phyloP scores from a whole-genome alignment of 805 yeast species.

The Suhomyces xylopsoci region DNA sequence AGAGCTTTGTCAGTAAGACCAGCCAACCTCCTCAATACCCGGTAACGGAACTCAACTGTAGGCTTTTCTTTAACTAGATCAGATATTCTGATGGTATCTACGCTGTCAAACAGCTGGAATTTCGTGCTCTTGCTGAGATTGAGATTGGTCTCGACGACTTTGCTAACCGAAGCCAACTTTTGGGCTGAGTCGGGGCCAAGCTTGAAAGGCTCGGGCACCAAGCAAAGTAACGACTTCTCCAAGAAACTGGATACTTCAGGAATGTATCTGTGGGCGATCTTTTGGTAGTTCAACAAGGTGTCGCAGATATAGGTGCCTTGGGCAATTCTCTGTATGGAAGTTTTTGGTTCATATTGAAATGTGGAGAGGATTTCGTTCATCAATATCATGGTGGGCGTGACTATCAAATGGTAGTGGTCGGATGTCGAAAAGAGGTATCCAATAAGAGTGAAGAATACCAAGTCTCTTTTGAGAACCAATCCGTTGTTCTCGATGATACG shows the following conservation, averaged over 20 bases:
- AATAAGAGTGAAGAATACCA: conserved; percentile 64
- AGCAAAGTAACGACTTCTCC: conserved; percentile 46
- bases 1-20: conserved; percentile 29
- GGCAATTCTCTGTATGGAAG: conserved; percentile 41
- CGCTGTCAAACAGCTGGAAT: conserved; percentile 7
- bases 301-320: conserved; percentile 68
- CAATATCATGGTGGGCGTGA: conserved; percentile 75
- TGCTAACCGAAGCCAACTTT: conserved; percentile 9
- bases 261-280: conserved; percentile 70
- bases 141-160: conserved; percentile 9
- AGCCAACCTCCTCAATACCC: conserved; percentile 32
- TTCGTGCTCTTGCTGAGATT: conserved; percentile 17
- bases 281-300: conserved; percentile 66
- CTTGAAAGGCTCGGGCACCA: conserved; percentile 39
- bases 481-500: conserved; percentile 36
- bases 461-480: conserved; percentile 38
- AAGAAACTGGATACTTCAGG: conserved; percentile 74
- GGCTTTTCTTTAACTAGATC: conserved; percentile 11
- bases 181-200: conserved; percentile 10
- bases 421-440: conserved; percentile 89
- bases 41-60: conserved; percentile 19
- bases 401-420: conserved; percentile 89
- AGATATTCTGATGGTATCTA: conserved; percentile 4
- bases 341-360: conserved; percentile 32
- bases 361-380: conserved; percentile 60